These are phyloP conservation scores for Trichoderma reesei DNA, from an alignment of 495 filamentous ascomycete genomes.

Conservation along the genomic window DNA sequence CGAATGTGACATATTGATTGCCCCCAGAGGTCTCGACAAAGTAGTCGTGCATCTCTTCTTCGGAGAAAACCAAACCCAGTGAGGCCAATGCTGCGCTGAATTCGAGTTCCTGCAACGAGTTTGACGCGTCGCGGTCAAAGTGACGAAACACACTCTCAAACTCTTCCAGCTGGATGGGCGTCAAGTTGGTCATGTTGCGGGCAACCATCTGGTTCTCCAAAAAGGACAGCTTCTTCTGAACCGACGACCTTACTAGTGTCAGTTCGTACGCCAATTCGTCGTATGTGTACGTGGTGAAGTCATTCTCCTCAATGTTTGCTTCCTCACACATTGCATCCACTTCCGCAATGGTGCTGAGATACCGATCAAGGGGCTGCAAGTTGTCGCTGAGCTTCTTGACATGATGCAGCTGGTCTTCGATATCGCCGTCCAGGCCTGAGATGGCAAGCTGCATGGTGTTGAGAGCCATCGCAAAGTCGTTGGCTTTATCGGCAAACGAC, in stretches of 20 bases:
- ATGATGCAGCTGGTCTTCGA: constrained; percentile 85
- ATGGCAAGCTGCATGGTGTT: constrained; percentile 90
- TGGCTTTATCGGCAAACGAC: constrained; percentile 90
- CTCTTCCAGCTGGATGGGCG: constrained; percentile 94
- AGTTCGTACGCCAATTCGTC: constrained; percentile 94
- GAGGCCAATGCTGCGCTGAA: constrained; percentile 92
- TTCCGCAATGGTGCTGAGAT: constrained; percentile 69
- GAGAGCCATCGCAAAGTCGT: constrained; percentile 89
- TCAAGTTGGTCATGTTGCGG: constrained; percentile 96
- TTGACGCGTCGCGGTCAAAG: constrained; percentile 88
- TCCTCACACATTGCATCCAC: constrained; percentile 84
- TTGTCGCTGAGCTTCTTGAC: constrained; percentile 71
- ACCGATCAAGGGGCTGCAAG: constrained; percentile 77
- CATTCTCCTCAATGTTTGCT: constrained; percentile 98
- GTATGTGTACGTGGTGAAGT: constrained; percentile 95
- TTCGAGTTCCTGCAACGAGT: constrained; percentile 86
- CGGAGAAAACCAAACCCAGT: constrained; percentile 86
- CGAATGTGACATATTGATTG: constrained; percentile 74
- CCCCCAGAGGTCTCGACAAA: constrained; percentile 72
- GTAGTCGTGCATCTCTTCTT: constrained; percentile 91
- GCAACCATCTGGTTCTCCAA: constrained; percentile 95
- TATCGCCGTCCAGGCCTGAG: constrained; percentile 87
- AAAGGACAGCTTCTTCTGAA: constrained; percentile 91
- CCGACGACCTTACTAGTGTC: constrained; percentile 77
- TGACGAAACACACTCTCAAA: constrained; percentile 97